Percentiles rank a stretch among this genome's conserved stretches.
Evolutionary conservation across 345 rosid species (phyloP).

Genomic region (Eucalyptus microcorys): DNA sequence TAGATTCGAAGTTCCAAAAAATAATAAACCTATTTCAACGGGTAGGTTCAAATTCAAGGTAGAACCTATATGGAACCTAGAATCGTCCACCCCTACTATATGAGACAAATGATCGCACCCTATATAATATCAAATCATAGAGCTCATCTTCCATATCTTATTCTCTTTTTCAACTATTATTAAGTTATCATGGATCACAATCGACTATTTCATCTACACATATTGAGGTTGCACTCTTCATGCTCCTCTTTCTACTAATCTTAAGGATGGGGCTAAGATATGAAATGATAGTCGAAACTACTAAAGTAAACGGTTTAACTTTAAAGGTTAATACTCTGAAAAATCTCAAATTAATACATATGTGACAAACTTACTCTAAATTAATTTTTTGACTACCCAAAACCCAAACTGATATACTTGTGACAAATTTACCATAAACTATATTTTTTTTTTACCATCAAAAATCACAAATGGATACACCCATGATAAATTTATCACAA

Average conservation of each 20-base stretch:
- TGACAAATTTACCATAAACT: fast-evolving
- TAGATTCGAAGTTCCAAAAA: no score
- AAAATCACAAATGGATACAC: fast-evolving
- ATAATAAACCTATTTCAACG: fast-evolving
- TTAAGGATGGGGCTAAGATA: neutral
- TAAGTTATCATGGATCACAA: neutral
- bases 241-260: neutral
- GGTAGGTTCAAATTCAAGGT: fast-evolving
- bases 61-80: no score
- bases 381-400: no score
- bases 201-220: neutral
- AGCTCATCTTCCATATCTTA: neutral
- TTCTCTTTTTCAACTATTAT: neutral
- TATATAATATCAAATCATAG: neutral
- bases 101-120: neutral
- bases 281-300: neutral
- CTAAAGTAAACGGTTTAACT: neutral
- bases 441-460: no score
- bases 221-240: neutral
- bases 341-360: fast-evolving
- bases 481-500: no score
- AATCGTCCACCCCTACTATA: no score
- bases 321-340: no score
- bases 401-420: fast-evolving
- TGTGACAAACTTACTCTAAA: fast-evolving